These are phyloP conservation scores for Kluyveromyces marxianus DNA, from an alignment of 1,139 yeast genomes.

Conservation along the genomic window DNA sequence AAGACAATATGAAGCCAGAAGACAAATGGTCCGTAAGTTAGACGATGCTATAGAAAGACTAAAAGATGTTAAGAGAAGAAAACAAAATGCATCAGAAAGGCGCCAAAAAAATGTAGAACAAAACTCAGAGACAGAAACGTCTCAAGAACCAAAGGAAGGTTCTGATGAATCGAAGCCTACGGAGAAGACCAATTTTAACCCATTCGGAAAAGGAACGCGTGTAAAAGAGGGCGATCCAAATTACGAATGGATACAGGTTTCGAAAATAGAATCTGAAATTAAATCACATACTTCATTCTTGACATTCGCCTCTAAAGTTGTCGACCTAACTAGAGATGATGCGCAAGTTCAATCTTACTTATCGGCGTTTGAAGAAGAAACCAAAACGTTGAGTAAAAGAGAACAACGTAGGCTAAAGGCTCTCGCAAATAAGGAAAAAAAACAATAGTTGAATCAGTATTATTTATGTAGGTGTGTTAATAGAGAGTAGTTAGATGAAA, in stretches of 20 bases:
- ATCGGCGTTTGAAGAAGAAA: constrained; percentile 5
- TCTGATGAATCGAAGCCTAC: constrained; percentile 24
- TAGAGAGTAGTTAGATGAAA: constrained; percentile 2
- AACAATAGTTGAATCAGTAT: neutral
- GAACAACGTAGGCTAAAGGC: constrained; percentile 5
- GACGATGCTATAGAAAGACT: constrained; percentile 77
- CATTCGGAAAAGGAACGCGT: constrained; percentile 74
- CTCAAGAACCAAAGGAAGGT: constrained; percentile 8
- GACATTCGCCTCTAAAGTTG: constrained; percentile 65
- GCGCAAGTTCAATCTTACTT: constrained; percentile 5
- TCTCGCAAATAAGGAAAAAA: neutral
- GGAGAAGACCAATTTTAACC: constrained; percentile 62
- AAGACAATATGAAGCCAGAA: constrained; percentile 83
- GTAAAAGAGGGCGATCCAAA: constrained; percentile 79
- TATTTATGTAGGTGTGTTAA: neutral
- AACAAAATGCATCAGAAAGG: constrained; percentile 65
- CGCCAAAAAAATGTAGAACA: constrained; percentile 36
- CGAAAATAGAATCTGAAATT: constrained; percentile 75
- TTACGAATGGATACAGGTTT: constrained; percentile 74
- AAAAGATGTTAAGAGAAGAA: constrained; percentile 70
- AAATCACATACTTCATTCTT: constrained; percentile 92
- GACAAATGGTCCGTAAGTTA: constrained; percentile 75
- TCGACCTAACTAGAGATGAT: constrained; percentile 18
- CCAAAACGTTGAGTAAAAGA: constrained; percentile 5
- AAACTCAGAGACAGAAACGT: constrained; percentile 19